Conservation (phyloP, 2,329 filamentous ascomycete genomes). For the Paracoccidioides brasiliensis region DNA sequence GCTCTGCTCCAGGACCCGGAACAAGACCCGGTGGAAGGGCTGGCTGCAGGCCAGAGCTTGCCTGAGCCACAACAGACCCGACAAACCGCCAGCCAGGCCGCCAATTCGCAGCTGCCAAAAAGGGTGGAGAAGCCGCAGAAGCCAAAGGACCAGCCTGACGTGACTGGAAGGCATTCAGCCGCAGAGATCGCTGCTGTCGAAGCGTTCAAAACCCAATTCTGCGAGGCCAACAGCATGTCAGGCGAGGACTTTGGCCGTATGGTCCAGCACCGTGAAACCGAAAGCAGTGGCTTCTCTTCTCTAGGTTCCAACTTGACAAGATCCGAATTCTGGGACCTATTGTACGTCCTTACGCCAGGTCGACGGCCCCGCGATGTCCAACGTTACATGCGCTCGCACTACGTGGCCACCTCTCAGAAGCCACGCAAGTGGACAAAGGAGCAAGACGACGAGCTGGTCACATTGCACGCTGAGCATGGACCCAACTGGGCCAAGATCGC, state of each 20-base stretch:
- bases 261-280: background rate
- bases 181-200: background rate
- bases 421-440: conserved; percentile 27
- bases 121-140: background rate
- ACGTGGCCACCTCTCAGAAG: conserved; percentile 26
- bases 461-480: conserved; percentile 20
- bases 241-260: conserved; percentile 1
- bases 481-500: conserved; percentile 27
- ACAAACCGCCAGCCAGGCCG: background rate
- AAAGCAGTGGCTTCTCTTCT: background rate
- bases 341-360: conserved; percentile 24
- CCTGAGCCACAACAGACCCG: background rate
- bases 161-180: background rate
- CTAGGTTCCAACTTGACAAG: background rate
- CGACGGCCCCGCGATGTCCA: conserved; percentile 27
- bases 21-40: background rate
- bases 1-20: background rate
- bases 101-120: background rate
- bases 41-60: background rate
- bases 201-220: conserved; percentile 2
- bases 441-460: conserved; percentile 29
- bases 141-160: background rate
- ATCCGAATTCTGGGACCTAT: conserved; percentile 23
- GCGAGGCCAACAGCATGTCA: background rate
- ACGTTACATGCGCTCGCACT: conserved; percentile 32